Base-by-base conservation (phyloP, 1,284 basidiomycete genomes). In the Bondarzewia mesenterica region DNA sequence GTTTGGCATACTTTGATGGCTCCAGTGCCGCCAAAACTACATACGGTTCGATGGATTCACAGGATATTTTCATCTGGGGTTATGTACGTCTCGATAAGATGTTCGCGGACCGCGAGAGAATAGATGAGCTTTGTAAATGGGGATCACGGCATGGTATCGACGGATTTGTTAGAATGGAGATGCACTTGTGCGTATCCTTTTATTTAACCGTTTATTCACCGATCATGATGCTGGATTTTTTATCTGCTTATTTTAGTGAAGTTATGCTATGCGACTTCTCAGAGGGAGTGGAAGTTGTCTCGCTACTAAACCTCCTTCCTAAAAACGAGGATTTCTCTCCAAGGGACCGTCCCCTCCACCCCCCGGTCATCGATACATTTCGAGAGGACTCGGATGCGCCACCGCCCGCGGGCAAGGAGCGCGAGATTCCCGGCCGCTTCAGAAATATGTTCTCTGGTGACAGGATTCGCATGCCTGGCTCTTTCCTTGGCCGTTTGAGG, bases 221-320 rank as follows among this genome's bases (percentile, higher is more conserved):
- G 23, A 2, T 43, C n/a, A n/a, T n/a, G n/a, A n/a, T n/a, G n/a
- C n/a, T n/a, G n/a, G n/a, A n/a, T n/a, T n/a, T n/a, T n/a, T n/a
- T n/a, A n/a, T n/a, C n/a, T 18, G 10, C 7, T 15, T 16, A 12
- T 4, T 39, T 15, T 48, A 78, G 76, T 47, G 76, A 79, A 57
- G 63, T 74, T 22, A 75, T 78, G 72, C 56, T 75, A 4, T 78
- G 76, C 52, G 60, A 76, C 54, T 69, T 77, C 50, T 65, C 61
- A 3, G 54, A 62, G 6, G 71, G 72, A 1, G 54, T 77, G 14
- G 58, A 67, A 18, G 46, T 71, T 5, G 58, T 67, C n/a, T 69
- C 71, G 5, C 60, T 63, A 37, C 27, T 44, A 49, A 37, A 51
- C 12, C 27, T 49, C 21, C 26, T 51, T 37, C 53, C 50, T 5